phyloP scores from a whole-genome alignment of 345 rosid genomes.

The Brassica cretica region DNA sequence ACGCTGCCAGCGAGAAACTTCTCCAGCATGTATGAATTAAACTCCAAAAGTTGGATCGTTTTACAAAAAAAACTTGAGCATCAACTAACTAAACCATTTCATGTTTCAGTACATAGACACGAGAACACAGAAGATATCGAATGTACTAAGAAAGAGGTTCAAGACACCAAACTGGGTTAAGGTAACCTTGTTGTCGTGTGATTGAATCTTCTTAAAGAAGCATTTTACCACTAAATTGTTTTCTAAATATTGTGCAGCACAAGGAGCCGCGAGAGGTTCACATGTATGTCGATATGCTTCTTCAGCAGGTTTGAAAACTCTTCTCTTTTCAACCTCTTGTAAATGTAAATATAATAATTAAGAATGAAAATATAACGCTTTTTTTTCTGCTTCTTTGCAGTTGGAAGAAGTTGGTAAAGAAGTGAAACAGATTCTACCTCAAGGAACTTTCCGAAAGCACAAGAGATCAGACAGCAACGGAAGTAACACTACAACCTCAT shows the following conservation, averaged over 20 bases:
- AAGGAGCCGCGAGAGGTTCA: slow-evolving; percentile 99
- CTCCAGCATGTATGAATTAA: slow-evolving; percentile 70
- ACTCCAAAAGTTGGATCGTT: slow-evolving; percentile 13
- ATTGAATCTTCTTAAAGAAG: slow-evolving; percentile 9
- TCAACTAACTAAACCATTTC: slow-evolving; percentile 25
- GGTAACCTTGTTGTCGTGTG: slow-evolving; percentile 49
- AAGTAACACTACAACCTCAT: slow-evolving; percentile 70
- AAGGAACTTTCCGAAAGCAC: slow-evolving; percentile 74
- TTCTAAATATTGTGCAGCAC: slow-evolving; percentile 63
- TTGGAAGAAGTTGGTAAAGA: slow-evolving; percentile 69
- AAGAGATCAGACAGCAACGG: slow-evolving; percentile 91
- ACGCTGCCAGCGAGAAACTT: slow-evolving; percentile 79
- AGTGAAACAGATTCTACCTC: slow-evolving; percentile 85
- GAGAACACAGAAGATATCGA: slow-evolving; percentile 81
- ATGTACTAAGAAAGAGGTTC: slow-evolving; percentile 88
- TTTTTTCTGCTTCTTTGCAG: slow-evolving; percentile 36
- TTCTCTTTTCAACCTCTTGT: slow-evolving; percentile 10
- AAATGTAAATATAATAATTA: neutral
- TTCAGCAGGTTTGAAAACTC: slow-evolving; percentile 70
- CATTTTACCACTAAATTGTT: slow-evolving; percentile 19
- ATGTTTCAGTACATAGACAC: slow-evolving; percentile 67
- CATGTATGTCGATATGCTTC: slow-evolving; percentile 92
- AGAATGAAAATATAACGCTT: neutral
- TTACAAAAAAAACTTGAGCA: neutral
- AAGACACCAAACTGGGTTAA: slow-evolving; percentile 97